Evolutionary conservation across 495 filamentous ascomycete species (phyloP).

Genomic region (Tetracladium setigerum): DNA sequence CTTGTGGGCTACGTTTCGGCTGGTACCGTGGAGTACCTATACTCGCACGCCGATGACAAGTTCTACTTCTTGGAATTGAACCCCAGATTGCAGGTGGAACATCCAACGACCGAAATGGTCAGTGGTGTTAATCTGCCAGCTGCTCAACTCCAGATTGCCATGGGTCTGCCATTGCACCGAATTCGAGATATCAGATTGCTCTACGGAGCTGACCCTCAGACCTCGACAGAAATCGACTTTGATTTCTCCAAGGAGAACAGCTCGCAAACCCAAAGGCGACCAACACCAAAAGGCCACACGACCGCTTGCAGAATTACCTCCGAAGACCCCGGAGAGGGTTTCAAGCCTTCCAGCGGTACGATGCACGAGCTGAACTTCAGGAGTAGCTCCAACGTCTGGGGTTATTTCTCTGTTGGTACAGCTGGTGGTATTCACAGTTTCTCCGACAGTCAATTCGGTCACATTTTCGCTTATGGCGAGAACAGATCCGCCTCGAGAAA

Average conservation of each 20-base stretch:
- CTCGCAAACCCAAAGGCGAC: conserved; percentile 76
- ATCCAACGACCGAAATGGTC: conserved; percentile 99
- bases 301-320: conserved; percentile 99
- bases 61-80: conserved; percentile 99
- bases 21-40: conserved; percentile 98
- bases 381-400: conserved; percentile 97
- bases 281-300: conserved; percentile 89
- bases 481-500: conserved; percentile 92
- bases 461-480: conserved; percentile 99
- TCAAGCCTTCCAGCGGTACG: conserved; percentile 98
- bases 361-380: conserved; percentile 99
- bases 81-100: conserved; percentile 97
- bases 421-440: conserved; percentile 97
- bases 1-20: conserved; percentile 98
- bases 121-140: conserved; percentile 95
- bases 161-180: conserved; percentile 94
- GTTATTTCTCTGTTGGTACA: conserved; percentile 98
- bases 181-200: conserved; percentile 93
- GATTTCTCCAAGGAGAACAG: conserved; percentile 87
- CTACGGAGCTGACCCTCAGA: conserved; percentile 90
- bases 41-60: conserved; percentile 96
- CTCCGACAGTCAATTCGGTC: conserved; percentile 97
- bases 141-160: conserved; percentile 96
- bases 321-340: conserved; percentile 97
- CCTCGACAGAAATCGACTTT: conserved; percentile 86